Percentiles rank a stretch among this genome's conserved stretches.
These are phyloP conservation scores for Cyclotella cryptica DNA, from an alignment of 108 stramenopile species.

Conservation along the genomic window DNA sequence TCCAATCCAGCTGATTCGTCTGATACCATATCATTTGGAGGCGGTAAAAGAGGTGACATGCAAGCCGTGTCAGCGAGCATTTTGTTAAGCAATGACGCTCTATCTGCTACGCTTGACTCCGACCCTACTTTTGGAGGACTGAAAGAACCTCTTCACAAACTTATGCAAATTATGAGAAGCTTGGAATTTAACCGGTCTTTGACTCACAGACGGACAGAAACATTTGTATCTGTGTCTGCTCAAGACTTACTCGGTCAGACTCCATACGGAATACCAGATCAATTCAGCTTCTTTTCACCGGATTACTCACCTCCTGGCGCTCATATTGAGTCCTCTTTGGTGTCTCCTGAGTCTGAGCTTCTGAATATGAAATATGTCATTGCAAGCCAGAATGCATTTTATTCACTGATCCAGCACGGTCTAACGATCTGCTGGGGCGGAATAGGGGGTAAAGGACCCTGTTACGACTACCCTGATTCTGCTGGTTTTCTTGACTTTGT, in stretches of 20 bases:
- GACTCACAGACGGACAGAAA: constrained; percentile 20
- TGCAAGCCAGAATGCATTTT: constrained; percentile 35
- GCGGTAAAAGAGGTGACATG: constrained; percentile 41
- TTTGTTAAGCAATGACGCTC: constrained; percentile 41
- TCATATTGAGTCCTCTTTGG: constrained; percentile 24
- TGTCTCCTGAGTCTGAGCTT: constrained; percentile 42
- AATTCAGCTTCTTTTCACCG: too few relatives aligned
- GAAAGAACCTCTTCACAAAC: constrained; percentile 41
- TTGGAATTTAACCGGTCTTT: constrained; percentile 31
- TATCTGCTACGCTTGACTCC: constrained; percentile 22
- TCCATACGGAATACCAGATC: constrained; percentile 28
- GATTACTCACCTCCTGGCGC: constrained; percentile 32
- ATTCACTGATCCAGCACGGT: constrained; percentile 22
- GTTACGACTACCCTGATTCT: background rate
- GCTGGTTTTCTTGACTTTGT: constrained; percentile 13
- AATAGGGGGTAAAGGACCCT: background rate
- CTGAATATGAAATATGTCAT: constrained; percentile 21
- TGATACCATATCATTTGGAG: constrained; percentile 29
- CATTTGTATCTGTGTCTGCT: background rate
- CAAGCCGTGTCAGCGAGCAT: constrained; percentile 47
- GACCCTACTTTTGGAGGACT: constrained; percentile 44
- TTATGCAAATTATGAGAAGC: constrained; percentile 41
- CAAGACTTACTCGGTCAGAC: constrained; percentile 12
- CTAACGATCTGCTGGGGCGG: constrained; percentile 32
- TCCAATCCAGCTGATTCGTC: constrained; percentile 4